A percentile compares a stretch with the other conserved stretches of the same genome.
These are phyloP conservation scores for Gracilaria caudata DNA, from an alignment of 23 red algal species.

Conservation along the genomic window DNA sequence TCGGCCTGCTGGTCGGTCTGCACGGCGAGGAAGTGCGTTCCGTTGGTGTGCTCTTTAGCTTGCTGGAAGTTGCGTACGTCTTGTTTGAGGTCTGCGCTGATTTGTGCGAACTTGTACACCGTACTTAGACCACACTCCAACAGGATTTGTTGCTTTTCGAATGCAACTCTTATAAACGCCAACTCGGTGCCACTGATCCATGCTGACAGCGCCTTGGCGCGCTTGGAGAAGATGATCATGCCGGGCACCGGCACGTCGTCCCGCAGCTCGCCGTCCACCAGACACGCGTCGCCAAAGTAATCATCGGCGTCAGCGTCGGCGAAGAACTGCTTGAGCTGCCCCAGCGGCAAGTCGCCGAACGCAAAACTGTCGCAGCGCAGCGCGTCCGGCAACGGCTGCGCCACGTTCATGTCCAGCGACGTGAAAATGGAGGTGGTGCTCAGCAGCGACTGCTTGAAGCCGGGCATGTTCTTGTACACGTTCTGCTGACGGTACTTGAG, in stretches of 20 bases:
- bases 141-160: slow-evolving; percentile 76
- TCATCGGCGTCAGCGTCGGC: slow-evolving; percentile 25
- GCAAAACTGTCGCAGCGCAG: slow-evolving; percentile 84
- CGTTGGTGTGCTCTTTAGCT: slow-evolving; percentile 61
- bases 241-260: slow-evolving; percentile 55
- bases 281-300: slow-evolving; percentile 83
- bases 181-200: slow-evolving; percentile 89
- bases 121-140: slow-evolving; percentile 89
- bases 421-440: slow-evolving; percentile 2
- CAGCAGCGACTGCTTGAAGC: slow-evolving; percentile 49
- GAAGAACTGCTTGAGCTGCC: slow-evolving; percentile 64
- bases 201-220: slow-evolving; percentile 68
- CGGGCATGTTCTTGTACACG: slow-evolving; percentile 84
- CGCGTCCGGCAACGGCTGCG: slow-evolving; percentile 75
- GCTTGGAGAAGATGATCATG: slow-evolving; percentile 68
- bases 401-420: slow-evolving; percentile 54
- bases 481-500: slow-evolving; percentile 68
- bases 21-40: slow-evolving; percentile 95
- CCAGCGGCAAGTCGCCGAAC: slow-evolving; percentile 71
- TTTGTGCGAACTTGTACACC: slow-evolving; percentile 77
- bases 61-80: slow-evolving; percentile 86
- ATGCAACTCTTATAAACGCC: slow-evolving; percentile 65
- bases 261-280: slow-evolving; percentile 48
- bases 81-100: slow-evolving; percentile 55
- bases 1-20: slow-evolving; percentile 55